Evolutionary conservation across 257 asterid genomes (phyloP), one percentile per base, ranked within the genome.

Genomic region (Cordia subcordata): DNA sequence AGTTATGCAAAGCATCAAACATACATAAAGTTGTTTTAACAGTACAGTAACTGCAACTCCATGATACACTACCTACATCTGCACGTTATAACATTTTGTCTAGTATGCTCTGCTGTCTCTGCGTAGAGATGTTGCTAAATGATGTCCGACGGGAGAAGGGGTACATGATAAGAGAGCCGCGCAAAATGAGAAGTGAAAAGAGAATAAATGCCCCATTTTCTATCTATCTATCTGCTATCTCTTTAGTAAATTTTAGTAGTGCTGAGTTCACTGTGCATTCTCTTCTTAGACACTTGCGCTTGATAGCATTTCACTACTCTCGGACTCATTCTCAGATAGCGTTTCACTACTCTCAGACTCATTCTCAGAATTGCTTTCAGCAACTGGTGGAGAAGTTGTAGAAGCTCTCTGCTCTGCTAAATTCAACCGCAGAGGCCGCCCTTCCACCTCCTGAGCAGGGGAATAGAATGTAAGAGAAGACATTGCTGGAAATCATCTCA

Each of bases 371-470:
- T 60, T 35, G 27, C 52, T 72, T 54, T 63, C 74, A 11, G 15
- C 61, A 27, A 57, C 72, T 8, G 73, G 63, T 0, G 79, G 68
- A 23, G 95, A 62, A 62, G 93, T 60, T 9, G 46, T 35, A 0
- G 73, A 55, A 55, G 72, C 60, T 67, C 65, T 82, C 73, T 74
- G 88, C 70, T 73, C 82, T 0, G 95, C 82, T 64, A 75, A 46
- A 54, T 81, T 77, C 63, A 91, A 75, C 75, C 96, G 77, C 50
- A 91, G 60, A 5, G 92, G 95, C 71, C 96, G 77, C 8, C 94
- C 93, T 66, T 85, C 95, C 68, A 91, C 44, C 69, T 85, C 96
- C 98, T 91, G 39, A 4, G 13, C 27, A 33, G 47, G 15, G 15
- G 10, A 42, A 42, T 2, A 42, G 15, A 8, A 42, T 3, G 10